Base-by-base conservation (phyloP, 192 early-diverging fungal species). In the Spizellomyces punctatus region DNA sequence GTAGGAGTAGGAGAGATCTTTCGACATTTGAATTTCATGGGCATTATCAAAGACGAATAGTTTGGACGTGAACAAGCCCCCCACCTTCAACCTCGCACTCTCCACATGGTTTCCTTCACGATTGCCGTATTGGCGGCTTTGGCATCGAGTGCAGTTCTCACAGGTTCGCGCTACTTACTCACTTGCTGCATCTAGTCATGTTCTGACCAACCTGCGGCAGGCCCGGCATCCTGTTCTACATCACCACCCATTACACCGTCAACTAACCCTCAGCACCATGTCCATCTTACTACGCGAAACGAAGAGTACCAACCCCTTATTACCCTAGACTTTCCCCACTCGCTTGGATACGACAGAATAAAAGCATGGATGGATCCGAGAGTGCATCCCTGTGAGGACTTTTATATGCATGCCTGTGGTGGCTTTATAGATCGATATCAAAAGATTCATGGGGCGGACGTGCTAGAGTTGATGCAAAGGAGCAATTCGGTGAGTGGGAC, bases 311-410 rank as follows among this genome's bases (percentile, higher is more conserved):
- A 81, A 61, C 76, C 72, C 8, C 46, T 19, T 9, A 10, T 81
- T 9, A 71, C 76, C 16, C 8, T 48, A 4, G 71, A 74, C 27
- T 81, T 81, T 21, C 80, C 80, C 22, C 80, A 81, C 46, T 47
- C 75, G 2, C 46, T 78, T 1, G 80, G 76, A 49, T 22, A 63
- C 59, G 64, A 70, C 21, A 57, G 80, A 14, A 19, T 83, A 17
- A 44, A 58, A 27, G 41, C 71, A 6, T 80, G 82, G 77, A 79
- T 76, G 71, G 72, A 84, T 48, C n/a, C 8, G 5, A 7, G 48
- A 4, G 46, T 64, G 19, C 68, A 79, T 59, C 82, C 82, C 27
- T 84, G 82, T 63, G 46, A 67, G 0, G 78, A 84, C 56, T 84
- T 84, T 63, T 84, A 75, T 67, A 42, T 44, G 42, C 73, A 79